Evolutionary conservation across 257 asterid species (phyloP).

Genomic region (Avicennia marina): DNA sequence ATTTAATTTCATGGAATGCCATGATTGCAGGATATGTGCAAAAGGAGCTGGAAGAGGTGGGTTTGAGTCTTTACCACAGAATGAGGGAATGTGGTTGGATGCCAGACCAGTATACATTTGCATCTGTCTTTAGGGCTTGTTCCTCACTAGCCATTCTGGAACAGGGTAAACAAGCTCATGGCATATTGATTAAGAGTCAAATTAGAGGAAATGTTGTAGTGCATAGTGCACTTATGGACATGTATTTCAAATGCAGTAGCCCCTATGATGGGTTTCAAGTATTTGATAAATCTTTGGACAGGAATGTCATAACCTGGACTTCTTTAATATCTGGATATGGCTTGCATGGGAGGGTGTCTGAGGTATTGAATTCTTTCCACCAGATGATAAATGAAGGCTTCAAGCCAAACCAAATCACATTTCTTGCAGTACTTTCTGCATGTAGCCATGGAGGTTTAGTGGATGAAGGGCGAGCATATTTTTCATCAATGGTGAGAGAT

Average conservation of each 20-base stretch:
- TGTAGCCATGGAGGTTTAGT: conserved; percentile 91
- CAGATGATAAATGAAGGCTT: conserved; percentile 82
- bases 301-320: conserved; percentile 83
- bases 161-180: conserved; percentile 86
- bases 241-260: conserved; percentile 96
- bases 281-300: conserved; percentile 56
- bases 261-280: conserved; percentile 61
- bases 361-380: conserved; percentile 59
- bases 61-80: conserved; percentile 54
- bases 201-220: conserved; percentile 59
- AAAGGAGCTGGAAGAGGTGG: conserved; percentile 67
- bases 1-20: conserved; percentile 77
- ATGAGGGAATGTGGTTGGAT: conserved; percentile 62
- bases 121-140: conserved; percentile 89
- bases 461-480: conserved; percentile 61
- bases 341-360: conserved; percentile 62
- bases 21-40: conserved; percentile 85
- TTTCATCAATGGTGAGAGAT: conserved; percentile 68
- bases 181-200: conserved; percentile 60
- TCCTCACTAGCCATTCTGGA: conserved; percentile 79
- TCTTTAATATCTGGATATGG: conserved; percentile 89
- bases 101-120: conserved; percentile 87
- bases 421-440: conserved; percentile 86
- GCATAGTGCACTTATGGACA: conserved; percentile 82
- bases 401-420: conserved; percentile 78